Conservation (phyloP, 768 basidiomycete species). For the Cyathus striatus region DNA sequence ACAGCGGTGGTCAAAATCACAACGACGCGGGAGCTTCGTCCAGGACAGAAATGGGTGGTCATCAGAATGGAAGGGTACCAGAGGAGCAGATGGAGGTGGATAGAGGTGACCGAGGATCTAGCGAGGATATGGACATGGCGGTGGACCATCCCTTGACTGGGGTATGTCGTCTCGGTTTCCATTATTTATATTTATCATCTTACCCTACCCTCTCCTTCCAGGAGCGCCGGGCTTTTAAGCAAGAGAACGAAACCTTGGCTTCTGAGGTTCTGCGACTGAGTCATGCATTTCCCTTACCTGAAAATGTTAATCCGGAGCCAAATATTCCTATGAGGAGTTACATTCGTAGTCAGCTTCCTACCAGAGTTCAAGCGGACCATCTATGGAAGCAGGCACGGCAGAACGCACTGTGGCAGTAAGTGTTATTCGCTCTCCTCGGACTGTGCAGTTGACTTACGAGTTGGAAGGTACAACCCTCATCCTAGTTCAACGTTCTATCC, state of each 20-base stretch:
- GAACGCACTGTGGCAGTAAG: slow-evolving; percentile 67
- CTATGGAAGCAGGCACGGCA: slow-evolving; percentile 58
- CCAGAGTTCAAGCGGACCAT: slow-evolving; percentile 50
- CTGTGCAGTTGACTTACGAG: not conserved
- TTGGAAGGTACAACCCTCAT: slow-evolving; percentile 55
- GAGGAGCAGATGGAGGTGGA: slow-evolving; percentile 7
- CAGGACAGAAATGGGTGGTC: slow-evolving; percentile 1
- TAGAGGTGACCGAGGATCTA: slow-evolving; percentile 19
- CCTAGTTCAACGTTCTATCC: slow-evolving; percentile 61
- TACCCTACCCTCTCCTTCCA: not conserved
- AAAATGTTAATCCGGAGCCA: slow-evolving; percentile 41
- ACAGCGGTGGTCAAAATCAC: slow-evolving; percentile 27
- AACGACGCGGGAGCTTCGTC: not conserved
- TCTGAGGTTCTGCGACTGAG: slow-evolving; percentile 46
- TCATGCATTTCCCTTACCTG: slow-evolving; percentile 50
- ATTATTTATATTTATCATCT: no score
- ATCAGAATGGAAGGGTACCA: not conserved
- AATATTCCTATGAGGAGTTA: slow-evolving; percentile 51
- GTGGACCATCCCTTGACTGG: not conserved
- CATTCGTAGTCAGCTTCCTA: slow-evolving; percentile 52
- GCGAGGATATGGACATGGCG: slow-evolving; percentile 22
- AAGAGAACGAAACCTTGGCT: slow-evolving; percentile 12
- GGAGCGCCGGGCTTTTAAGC: not conserved
- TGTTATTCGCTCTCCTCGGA: slow-evolving; percentile 5
- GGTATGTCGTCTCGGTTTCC: not conserved